phyloP scores from a whole-genome alignment of 805 yeast genomes.

The Candida loeiensis region DNA sequence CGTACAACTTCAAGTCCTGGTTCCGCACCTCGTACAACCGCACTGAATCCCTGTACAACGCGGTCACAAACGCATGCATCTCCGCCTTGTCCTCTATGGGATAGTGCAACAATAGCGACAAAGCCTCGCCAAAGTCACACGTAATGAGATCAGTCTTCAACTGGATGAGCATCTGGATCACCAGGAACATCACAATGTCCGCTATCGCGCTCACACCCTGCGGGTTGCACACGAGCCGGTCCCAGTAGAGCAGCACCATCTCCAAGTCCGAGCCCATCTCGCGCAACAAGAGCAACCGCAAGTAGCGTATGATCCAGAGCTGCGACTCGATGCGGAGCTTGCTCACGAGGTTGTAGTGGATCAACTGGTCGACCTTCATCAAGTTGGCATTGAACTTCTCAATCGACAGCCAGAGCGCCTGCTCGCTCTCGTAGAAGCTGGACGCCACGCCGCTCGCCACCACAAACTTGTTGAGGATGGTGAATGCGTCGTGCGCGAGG shows the following conservation, averaged over 20 bases:
- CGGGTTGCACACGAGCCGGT: slow-evolving; percentile 37
- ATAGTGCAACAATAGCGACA: slow-evolving; percentile 48
- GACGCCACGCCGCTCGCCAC: slow-evolving; percentile 36
- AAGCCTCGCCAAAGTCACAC: slow-evolving; percentile 51
- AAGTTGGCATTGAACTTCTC: slow-evolving; percentile 45
- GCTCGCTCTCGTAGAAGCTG: slow-evolving; percentile 36
- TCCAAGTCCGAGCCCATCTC: slow-evolving; percentile 35
- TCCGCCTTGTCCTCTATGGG: slow-evolving; percentile 27
- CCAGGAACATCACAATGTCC: slow-evolving; percentile 38
- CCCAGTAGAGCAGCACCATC: slow-evolving; percentile 44
- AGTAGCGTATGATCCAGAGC: slow-evolving; percentile 53
- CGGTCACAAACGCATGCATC: slow-evolving; percentile 18
- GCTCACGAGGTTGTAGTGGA: slow-evolving; percentile 43
- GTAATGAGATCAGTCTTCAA: slow-evolving; percentile 42
- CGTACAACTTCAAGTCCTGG: slow-evolving; percentile 37
- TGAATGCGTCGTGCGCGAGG: slow-evolving; percentile 42
- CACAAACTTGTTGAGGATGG: slow-evolving; percentile 42
- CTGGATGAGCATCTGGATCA: slow-evolving; percentile 42
- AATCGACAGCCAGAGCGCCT: slow-evolving; percentile 42
- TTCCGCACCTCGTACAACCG: slow-evolving; percentile 30
- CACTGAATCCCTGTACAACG: slow-evolving; percentile 32
- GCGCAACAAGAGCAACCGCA: slow-evolving; percentile 43
- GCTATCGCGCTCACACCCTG: slow-evolving; percentile 24
- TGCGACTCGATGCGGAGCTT: slow-evolving; percentile 47
- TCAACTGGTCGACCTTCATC: slow-evolving; percentile 48